Evolutionary conservation across 331 rosid species (phyloP).

Genomic region (Stylosanthes scabra): DNA sequence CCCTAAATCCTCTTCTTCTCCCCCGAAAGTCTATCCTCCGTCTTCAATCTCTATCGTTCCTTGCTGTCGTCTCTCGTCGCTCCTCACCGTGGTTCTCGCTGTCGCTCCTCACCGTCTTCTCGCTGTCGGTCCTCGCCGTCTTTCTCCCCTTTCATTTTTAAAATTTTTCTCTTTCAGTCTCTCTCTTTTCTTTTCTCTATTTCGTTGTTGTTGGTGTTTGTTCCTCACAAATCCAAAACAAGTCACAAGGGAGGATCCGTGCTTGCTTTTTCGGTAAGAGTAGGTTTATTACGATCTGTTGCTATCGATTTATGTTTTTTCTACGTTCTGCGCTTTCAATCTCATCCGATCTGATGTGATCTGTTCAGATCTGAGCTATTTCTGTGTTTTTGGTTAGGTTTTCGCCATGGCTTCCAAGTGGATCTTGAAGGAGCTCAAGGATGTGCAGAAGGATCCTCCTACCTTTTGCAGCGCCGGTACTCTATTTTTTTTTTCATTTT

Average conservation of each 20-base stretch:
- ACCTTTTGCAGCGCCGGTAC: conserved; percentile 94
- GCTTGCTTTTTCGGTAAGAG: conserved; percentile 14
- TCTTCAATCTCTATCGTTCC: too few relatives aligned
- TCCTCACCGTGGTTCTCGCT: too few relatives aligned
- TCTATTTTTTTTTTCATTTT: neutral
- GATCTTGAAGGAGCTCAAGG: conserved; percentile 93
- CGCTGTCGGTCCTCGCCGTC: too few relatives aligned
- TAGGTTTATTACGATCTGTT: neutral
- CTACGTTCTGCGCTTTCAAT: neutral
- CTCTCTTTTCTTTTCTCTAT: neutral
- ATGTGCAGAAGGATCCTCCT: conserved; percentile 96
- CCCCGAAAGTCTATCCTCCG: too few relatives aligned
- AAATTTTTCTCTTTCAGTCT: neutral
- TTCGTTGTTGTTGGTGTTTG: conserved; percentile 35
- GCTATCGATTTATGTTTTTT: neutral
- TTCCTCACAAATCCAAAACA: conserved; percentile 14
- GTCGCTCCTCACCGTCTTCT: too few relatives aligned
- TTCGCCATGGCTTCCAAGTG: conserved; percentile 84
- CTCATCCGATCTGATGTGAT: neutral
- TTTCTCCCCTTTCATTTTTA: neutral
- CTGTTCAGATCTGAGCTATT: conserved; percentile 25
- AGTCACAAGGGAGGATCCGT: conserved; percentile 34
- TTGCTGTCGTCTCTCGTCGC: too few relatives aligned
- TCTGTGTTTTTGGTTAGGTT: conserved; percentile 48
- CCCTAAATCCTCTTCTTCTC: too few relatives aligned